These are phyloP conservation scores for Podila minutissima DNA, from an alignment of 192 early-diverging fungal genomes.

Conservation along the genomic window DNA sequence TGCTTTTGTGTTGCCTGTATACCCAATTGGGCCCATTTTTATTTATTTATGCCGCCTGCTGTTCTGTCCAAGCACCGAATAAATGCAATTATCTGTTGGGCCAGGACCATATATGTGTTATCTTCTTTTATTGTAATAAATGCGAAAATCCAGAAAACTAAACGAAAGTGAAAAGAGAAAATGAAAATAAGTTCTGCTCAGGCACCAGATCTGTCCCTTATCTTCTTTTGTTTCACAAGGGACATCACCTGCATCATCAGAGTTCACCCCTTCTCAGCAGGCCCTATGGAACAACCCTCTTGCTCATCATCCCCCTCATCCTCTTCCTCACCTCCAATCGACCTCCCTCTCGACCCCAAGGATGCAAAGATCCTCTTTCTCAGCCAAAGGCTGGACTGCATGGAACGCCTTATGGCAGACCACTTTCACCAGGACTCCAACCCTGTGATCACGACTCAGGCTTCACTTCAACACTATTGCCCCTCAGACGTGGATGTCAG, in stretches of 20 bases:
- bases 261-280: neutral
- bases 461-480: neutral
- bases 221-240: too few species aligned
- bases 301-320: neutral
- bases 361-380: neutral
- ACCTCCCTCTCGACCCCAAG: neutral
- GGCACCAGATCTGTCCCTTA: neutral
- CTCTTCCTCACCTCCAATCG: neutral
- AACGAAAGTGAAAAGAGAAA: too few species aligned
- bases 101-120: too few species aligned
- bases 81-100: too few species aligned
- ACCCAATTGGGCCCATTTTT: too few species aligned
- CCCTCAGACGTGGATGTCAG: neutral
- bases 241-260: too few species aligned
- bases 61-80: too few species aligned
- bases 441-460: neutral
- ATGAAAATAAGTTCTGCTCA: slow-evolving; percentile 9
- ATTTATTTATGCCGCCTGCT: too few species aligned
- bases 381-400: neutral
- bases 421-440: neutral
- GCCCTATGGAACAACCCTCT: neutral
- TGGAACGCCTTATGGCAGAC: neutral
- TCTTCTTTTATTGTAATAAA: too few species aligned
- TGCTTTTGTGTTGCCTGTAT: too few species aligned
- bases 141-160: too few species aligned